A percentile compares a stretch with the other conserved stretches of the same genome.
These are phyloP conservation scores for Senna tora DNA, from an alignment of 306 rosid species.

Conservation along the genomic window DNA sequence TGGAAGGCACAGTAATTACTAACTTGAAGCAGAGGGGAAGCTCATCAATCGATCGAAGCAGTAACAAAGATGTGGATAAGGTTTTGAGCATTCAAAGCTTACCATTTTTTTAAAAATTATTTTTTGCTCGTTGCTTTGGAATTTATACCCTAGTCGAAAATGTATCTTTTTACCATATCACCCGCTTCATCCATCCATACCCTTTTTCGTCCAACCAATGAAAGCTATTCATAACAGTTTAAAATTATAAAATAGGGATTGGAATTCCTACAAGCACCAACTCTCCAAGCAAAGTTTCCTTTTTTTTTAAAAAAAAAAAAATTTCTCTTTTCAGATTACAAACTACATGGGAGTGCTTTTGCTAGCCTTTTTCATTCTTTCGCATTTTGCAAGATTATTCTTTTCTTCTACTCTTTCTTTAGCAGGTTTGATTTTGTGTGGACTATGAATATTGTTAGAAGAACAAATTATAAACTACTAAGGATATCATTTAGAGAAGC, in stretches of 20 bases:
- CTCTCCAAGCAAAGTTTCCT: conserved; percentile 40
- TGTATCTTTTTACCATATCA: conserved; percentile 21
- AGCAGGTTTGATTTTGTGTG: conserved; percentile 40
- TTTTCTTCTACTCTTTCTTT: conserved; percentile 42
- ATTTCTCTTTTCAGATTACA: conserved; percentile 34
- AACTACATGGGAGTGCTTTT: conserved; percentile 41
- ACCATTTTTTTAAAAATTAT: too few relatives aligned
- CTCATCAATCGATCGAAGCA: background rate
- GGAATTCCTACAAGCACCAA: conserved; percentile 27
- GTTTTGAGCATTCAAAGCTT: conserved; percentile 8
- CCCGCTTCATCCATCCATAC: conserved; percentile 2
- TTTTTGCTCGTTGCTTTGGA: conserved; percentile 38
- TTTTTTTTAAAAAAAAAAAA: too few relatives aligned
- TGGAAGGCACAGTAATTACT: background rate
- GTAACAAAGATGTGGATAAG: conserved; percentile 20
- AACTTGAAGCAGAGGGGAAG: conserved; percentile 14
- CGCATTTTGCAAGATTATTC: conserved; percentile 43
- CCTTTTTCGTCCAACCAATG: conserved; percentile 27
- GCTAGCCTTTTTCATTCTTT: conserved; percentile 40
- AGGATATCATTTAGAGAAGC: conserved; percentile 39
- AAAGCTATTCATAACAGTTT: background rate
- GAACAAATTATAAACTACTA: conserved; percentile 21
- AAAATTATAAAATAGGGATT: background rate
- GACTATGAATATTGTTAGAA: conserved; percentile 27
- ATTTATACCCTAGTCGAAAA: background rate